phyloP scores from a whole-genome alignment of 805 yeast genomes.

The Sungouiozyma ichnusensis region DNA sequence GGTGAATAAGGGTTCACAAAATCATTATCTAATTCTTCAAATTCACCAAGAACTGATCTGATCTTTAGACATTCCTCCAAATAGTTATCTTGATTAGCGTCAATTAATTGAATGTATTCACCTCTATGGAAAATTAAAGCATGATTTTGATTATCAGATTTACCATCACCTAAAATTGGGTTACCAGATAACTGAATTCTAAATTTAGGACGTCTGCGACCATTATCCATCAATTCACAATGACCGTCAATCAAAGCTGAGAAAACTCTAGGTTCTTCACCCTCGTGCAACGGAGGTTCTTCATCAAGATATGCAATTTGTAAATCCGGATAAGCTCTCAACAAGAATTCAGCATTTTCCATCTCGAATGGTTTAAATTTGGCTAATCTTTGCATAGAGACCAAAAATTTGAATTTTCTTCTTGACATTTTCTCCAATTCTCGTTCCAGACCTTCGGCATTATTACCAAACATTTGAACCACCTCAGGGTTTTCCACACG shows the following conservation, averaged over 20 bases:
- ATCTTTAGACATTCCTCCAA: conserved; percentile 88
- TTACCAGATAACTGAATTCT: conserved; percentile 72
- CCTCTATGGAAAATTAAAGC: conserved; percentile 82
- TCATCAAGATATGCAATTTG: conserved; percentile 91
- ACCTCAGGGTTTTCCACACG: conserved; percentile 92
- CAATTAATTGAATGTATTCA: conserved; percentile 87
- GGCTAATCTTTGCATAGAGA: conserved; percentile 77
- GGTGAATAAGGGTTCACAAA: conserved; percentile 48
- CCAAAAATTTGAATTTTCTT: conserved; percentile 70
- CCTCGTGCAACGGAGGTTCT: conserved; percentile 65
- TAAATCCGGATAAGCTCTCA: conserved; percentile 75
- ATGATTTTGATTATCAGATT: conserved; percentile 89
- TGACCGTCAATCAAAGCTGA: conserved; percentile 75
- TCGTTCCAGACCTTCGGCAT: conserved; percentile 89
- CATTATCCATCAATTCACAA: conserved; percentile 59
- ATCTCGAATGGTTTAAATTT: conserved; percentile 62
- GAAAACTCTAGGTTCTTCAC: conserved; percentile 60
- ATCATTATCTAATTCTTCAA: conserved; percentile 62
- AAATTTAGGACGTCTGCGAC: conserved; percentile 65
- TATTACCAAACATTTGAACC: conserved; percentile 97
- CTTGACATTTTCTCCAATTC: conserved; percentile 85
- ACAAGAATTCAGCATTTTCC: conserved; percentile 69
- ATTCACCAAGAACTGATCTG: conserved; percentile 77
- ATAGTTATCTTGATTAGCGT: conserved; percentile 93
- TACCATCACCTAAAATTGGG: conserved; percentile 87